Evolutionary conservation across 345 rosid genomes (phyloP), one percentile per base, ranked within the genome.

Genomic region (Brassica nigra): DNA sequence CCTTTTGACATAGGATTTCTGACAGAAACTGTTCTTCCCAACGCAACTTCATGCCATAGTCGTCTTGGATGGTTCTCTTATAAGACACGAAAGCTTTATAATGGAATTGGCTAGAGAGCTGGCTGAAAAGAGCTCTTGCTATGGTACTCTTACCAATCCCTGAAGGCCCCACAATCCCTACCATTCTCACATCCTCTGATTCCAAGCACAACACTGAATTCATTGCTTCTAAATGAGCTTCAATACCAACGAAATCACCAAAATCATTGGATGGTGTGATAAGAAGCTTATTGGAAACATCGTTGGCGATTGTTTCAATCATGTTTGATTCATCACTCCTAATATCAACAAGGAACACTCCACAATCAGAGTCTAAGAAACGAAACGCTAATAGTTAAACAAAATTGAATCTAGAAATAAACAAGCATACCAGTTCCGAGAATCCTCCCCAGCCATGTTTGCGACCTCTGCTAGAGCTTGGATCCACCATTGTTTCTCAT

Each of bases 11-110:
- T 71, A 80, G 28, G 77, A 84, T 58, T 71, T 83, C 30, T n/a
- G 62, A 9, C 58, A 78, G 77, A 84, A 88, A 76, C 66, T 71
- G 36, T 70, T 75, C 7, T 79, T 68, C 15, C 86, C 84, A 76
- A 75, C 80, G 4, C 52, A 44, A 27, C 59, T 47, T 10, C 82
- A 79, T 2, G 80, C 70, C 23, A 66, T 15, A 59, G 62, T 73
- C 65, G 30, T 83, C 57, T 3, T 2, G 6, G 36, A 0, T 57
- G 16, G 29, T 62, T 61, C 69, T 47, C 6, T 69, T 62, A 33
- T 20, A 76, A 14, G 42, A 0, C 1, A 44, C 12, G 2, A 57
- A 76, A 57, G 44, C 61, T 47, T 47, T 47, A 47, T 14, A 47
- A 47, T 58, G 62, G 62, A 58, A 58, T 8, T 1, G 62, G 30